A percentile compares a stretch with the other conserved stretches of the same genome.
phyloP scores from a whole-genome alignment of 768 basidiomycete species.

The Mycena galericulata region DNA sequence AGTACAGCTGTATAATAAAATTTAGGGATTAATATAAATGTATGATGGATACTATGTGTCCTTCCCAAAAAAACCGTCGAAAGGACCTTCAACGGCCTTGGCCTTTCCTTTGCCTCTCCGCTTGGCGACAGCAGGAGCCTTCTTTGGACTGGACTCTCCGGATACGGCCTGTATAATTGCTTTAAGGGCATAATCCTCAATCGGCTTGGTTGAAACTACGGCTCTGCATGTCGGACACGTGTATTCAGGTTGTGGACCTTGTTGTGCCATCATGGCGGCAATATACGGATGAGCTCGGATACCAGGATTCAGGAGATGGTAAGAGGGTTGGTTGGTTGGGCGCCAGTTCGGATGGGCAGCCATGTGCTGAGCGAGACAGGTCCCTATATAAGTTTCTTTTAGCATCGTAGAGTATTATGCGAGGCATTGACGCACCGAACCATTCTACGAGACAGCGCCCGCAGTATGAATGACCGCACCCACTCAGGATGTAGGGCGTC shows the following conservation, averaged over 20 bases:
- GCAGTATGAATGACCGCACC: slow-evolving; percentile 82
- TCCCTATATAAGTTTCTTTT: slow-evolving; percentile 34
- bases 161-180: slow-evolving; percentile 64
- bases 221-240: slow-evolving; percentile 78
- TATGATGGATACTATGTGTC: slow-evolving; percentile 3
- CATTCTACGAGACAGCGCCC: slow-evolving; percentile 68
- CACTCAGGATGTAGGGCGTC: slow-evolving; percentile 72
- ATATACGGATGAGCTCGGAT: slow-evolving; percentile 43
- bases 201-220: slow-evolving; percentile 59
- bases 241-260: slow-evolving; percentile 60
- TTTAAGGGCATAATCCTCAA: slow-evolving; percentile 74
- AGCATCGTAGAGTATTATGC: slow-evolving; percentile 47
- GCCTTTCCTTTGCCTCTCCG: slow-evolving; percentile 39
- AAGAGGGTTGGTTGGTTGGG: slow-evolving; percentile 40
- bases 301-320: slow-evolving; percentile 39
- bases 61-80: slow-evolving; percentile 60
- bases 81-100: slow-evolving; percentile 45
- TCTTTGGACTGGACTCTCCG: slow-evolving; percentile 61
- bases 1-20: slow-evolving; percentile 22
- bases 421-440: slow-evolving; percentile 49
- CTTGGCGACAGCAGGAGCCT: slow-evolving; percentile 32
- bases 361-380: slow-evolving; percentile 63
- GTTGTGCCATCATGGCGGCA: slow-evolving; percentile 40
- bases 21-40: slow-evolving; percentile 11
- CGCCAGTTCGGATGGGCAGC: slow-evolving; percentile 59